Evolutionary conservation across 2,329 filamentous ascomycete species (phyloP).

Genomic region (Teratosphaeria zuluensis): DNA sequence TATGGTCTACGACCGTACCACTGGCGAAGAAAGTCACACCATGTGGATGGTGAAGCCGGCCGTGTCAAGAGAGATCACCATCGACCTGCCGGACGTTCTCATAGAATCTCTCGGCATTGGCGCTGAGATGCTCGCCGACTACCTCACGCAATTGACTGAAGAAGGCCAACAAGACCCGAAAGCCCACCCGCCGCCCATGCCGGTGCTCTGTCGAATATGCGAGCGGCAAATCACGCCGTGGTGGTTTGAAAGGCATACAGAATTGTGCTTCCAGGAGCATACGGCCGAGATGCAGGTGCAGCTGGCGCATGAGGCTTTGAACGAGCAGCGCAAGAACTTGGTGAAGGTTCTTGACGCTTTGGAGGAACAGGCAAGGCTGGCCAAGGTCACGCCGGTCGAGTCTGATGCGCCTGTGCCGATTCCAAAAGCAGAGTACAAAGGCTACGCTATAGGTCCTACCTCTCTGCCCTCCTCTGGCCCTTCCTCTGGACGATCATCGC

Average conservation of each 20-base stretch:
- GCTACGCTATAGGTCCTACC: slow-evolving; percentile 64
- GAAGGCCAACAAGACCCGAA: slow-evolving; percentile 64
- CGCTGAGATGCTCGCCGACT: slow-evolving; percentile 87
- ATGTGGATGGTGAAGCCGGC: slow-evolving; percentile 99
- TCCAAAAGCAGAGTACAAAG: slow-evolving; percentile 68
- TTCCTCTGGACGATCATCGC: slow-evolving; percentile 60
- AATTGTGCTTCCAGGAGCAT: slow-evolving; percentile 90
- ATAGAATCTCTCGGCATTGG: slow-evolving; percentile 91
- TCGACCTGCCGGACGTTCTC: slow-evolving; percentile 79
- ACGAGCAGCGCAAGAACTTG: slow-evolving; percentile 86
- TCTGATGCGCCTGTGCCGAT: slow-evolving; percentile 27
- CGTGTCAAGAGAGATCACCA: slow-evolving; percentile 83
- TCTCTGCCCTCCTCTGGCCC: slow-evolving; percentile 59
- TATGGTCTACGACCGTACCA: slow-evolving; percentile 87
- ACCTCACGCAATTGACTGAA: slow-evolving; percentile 83
- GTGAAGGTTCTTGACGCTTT: slow-evolving; percentile 90
- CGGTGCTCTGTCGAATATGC: slow-evolving; percentile 90
- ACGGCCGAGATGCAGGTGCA: slow-evolving; percentile 96
- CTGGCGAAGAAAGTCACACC: slow-evolving; percentile 82
- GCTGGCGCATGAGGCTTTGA: slow-evolving; percentile 82
- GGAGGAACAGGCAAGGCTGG: slow-evolving; percentile 64
- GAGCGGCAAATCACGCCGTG: slow-evolving; percentile 94
- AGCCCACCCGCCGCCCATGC: slow-evolving; percentile 68
- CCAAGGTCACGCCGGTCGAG: slow-evolving; percentile 43
- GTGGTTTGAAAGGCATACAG: slow-evolving; percentile 99